Evolutionary conservation across 2,329 filamentous ascomycete genomes (phyloP).

Genomic region (Hypoxylon rubiginosum): DNA sequence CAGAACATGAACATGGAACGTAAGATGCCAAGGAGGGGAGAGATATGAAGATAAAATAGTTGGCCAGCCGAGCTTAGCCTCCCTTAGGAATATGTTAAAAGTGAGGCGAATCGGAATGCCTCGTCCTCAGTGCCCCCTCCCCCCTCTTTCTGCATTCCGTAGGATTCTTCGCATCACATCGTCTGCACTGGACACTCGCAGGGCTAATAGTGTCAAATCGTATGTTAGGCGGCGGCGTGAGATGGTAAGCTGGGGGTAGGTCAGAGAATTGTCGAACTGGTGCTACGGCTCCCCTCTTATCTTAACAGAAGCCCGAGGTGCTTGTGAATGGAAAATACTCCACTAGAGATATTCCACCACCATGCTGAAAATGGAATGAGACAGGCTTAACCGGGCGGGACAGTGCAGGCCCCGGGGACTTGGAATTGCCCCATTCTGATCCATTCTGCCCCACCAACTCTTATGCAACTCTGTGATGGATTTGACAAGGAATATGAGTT

Average conservation of each 20-base stretch:
- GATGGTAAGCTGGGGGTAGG: slow-evolving; percentile 7
- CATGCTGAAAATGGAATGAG: slow-evolving; percentile 25
- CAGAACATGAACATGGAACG: neutral
- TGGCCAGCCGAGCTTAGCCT: neutral
- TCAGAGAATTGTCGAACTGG: slow-evolving; percentile 8
- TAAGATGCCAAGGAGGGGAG: neutral
- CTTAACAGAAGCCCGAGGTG: slow-evolving; percentile 38
- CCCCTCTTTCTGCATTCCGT: slow-evolving; percentile 17
- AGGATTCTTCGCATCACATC: slow-evolving; percentile 8
- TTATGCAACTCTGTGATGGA: slow-evolving; percentile 13
- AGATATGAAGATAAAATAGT: neutral
- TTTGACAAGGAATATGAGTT: neutral
- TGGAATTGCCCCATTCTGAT: slow-evolving; percentile 34
- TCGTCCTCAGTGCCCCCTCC: slow-evolving; percentile 22
- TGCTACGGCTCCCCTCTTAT: slow-evolving; percentile 24
- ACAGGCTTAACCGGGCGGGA: slow-evolving; percentile 10
- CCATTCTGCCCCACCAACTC: slow-evolving; percentile 21
- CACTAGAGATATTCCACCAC: slow-evolving; percentile 6
- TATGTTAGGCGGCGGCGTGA: slow-evolving; percentile 14
- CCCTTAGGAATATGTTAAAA: slow-evolving; percentile 16
- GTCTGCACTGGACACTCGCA: slow-evolving; percentile 15
- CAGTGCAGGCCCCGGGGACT: slow-evolving; percentile 27
- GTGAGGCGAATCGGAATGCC: slow-evolving; percentile 35
- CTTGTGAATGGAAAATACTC: slow-evolving; percentile 23
- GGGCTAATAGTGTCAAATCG: slow-evolving; percentile 29